These are phyloP conservation scores for Cardamine chenopodiifolia DNA, from an alignment of 345 rosid genomes.

Conservation along the genomic window DNA sequence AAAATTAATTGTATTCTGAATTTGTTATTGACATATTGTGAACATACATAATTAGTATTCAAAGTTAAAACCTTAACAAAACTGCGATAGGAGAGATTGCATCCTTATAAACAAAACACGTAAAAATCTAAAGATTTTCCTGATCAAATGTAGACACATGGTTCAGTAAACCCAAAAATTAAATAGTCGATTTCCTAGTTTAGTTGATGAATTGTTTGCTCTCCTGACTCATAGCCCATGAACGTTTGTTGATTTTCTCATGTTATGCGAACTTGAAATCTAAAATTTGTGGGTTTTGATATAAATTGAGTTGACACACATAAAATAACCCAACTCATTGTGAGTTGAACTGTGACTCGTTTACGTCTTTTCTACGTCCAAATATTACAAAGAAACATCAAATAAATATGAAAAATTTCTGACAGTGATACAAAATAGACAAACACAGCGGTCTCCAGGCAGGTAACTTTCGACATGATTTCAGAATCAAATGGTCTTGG, in stretches of 20 bases:
- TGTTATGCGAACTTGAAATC: not conserved
- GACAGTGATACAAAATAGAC: too few species aligned
- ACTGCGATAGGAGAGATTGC: not conserved
- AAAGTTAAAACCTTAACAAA: not conserved
- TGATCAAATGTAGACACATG: not conserved
- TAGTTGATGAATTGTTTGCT: not conserved
- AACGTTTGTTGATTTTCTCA: not conserved
- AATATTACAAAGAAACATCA: not conserved
- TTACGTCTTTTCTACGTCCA: not conserved
- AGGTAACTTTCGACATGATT: too few species aligned
- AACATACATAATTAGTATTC: not conserved
- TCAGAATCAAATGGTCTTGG: too few species aligned
- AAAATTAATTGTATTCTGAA: not conserved
- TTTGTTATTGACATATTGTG: not conserved
- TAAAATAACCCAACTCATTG: not conserved
- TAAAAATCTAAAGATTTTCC: not conserved
- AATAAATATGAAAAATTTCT: not conserved
- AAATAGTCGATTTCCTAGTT: not conserved
- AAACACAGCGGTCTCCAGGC: too few species aligned
- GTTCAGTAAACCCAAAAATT: not conserved
- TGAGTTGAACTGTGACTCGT: not conserved
- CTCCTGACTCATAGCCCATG: constrained; percentile 1
- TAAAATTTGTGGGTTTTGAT: not conserved
- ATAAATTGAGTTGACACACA: not conserved
- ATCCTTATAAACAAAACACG: not conserved